phyloP scores from a whole-genome alignment of 2,329 filamentous ascomycete species.

The Neurospora sp. region DNA sequence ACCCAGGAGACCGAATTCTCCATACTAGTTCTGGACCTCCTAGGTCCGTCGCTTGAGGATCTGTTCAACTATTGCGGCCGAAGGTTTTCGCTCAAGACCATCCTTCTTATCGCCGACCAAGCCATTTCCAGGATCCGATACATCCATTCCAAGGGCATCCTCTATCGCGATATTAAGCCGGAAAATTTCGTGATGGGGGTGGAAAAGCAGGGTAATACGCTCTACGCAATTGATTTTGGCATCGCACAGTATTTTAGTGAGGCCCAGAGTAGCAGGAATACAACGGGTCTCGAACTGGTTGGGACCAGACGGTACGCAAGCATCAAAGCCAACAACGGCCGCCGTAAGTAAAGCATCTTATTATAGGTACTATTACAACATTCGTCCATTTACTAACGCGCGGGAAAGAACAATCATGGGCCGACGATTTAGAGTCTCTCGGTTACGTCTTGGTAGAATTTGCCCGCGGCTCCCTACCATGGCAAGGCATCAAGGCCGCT shows the following conservation, averaged over 20 bases:
- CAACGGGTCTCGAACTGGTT: constrained; percentile 35
- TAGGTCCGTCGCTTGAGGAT: constrained; percentile 90
- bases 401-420: constrained; percentile 76
- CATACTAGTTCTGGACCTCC: constrained; percentile 92
- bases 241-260: constrained; percentile 98
- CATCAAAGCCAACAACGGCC: constrained; percentile 95
- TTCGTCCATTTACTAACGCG: background rate
- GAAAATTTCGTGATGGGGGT: constrained; percentile 99
- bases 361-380: background rate
- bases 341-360: constrained; percentile 46
- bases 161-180: constrained; percentile 98
- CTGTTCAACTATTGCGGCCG: constrained; percentile 99
- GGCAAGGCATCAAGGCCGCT: constrained; percentile 80
- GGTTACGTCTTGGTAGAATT: constrained; percentile 99
- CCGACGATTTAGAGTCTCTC: constrained; percentile 97
- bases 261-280: constrained; percentile 70
- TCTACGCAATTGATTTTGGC: constrained; percentile 98
- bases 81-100: constrained; percentile 96
- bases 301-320: constrained; percentile 56
- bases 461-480: constrained; percentile 92
- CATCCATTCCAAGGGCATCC: constrained; percentile 98
- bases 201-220: constrained; percentile 94
- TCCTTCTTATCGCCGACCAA: constrained; percentile 89
- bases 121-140: constrained; percentile 98
- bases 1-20: constrained; percentile 53